These are phyloP conservation scores for Cryptococcus sp. DNA, from an alignment of 1,284 basidiomycete genomes.

Conservation along the genomic window DNA sequence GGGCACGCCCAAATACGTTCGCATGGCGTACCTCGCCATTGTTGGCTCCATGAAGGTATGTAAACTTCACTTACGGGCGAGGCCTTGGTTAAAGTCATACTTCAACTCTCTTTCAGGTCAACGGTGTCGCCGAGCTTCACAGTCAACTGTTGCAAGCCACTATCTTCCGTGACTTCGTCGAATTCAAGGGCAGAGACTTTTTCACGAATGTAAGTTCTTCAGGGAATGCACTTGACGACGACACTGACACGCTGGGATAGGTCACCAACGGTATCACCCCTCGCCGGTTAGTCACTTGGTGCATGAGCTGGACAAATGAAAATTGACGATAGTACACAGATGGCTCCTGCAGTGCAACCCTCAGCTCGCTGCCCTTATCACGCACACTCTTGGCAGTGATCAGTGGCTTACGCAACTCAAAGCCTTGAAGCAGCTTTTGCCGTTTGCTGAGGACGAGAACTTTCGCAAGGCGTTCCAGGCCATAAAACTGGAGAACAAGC, in stretches of 20 bases:
- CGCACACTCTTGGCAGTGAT: conserved; percentile 72
- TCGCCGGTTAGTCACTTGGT: conserved; percentile 25
- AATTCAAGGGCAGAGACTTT: conserved; percentile 51
- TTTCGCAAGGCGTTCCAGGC: conserved; percentile 78
- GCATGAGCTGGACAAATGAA: neutral
- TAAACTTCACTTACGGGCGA: neutral
- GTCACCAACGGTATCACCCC: conserved; percentile 53
- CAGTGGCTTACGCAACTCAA: conserved; percentile 70
- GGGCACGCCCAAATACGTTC: conserved; percentile 76
- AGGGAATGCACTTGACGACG: no score
- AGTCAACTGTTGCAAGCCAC: conserved; percentile 60
- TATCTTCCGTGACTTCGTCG: conserved; percentile 80
- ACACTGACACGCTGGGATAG: conserved; percentile 3
- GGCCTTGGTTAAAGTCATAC: neutral
- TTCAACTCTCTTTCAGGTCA: conserved; percentile 57
- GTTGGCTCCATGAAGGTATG: conserved; percentile 63
- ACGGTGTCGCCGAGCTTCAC: conserved; percentile 88
- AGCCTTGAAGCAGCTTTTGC: conserved; percentile 47
- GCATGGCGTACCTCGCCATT: conserved; percentile 73
- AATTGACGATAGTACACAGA: conserved; percentile 48
- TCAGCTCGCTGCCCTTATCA: conserved; percentile 76
- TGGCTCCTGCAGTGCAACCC: conserved; percentile 96
- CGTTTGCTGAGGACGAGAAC: conserved; percentile 66
- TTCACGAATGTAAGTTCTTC: conserved; percentile 48
- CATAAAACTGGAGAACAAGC: conserved; percentile 84